These are phyloP conservation scores for Populus simonii DNA, from an alignment of 345 rosid species.

Conservation along the genomic window DNA sequence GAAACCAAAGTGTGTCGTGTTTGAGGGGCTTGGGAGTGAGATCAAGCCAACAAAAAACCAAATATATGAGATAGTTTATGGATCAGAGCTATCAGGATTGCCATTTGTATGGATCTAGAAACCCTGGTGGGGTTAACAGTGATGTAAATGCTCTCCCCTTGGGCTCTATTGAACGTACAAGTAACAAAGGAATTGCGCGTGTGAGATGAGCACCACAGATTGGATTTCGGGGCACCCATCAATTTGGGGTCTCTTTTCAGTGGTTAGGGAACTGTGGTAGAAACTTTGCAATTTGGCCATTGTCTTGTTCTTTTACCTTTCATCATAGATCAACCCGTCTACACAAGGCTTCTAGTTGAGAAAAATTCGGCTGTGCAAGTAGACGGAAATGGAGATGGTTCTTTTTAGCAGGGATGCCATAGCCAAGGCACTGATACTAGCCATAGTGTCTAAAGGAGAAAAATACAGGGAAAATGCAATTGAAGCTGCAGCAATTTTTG, in stretches of 20 bases:
- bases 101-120: slow-evolving; percentile 29
- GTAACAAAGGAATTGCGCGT: slow-evolving; percentile 6
- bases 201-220: slow-evolving; percentile 31
- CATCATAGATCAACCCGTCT: slow-evolving; percentile 20
- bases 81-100: slow-evolving; percentile 24
- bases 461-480: not conserved
- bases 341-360: slow-evolving; percentile 21
- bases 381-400: slow-evolving; percentile 21
- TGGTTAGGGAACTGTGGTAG: slow-evolving; percentile 27
- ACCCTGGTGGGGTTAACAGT: slow-evolving; percentile 19
- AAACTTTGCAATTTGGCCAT: slow-evolving; percentile 21
- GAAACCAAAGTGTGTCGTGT: slow-evolving; percentile 22
- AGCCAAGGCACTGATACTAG: slow-evolving; percentile 18
- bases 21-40: slow-evolving; percentile 31
- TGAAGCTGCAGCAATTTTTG: slow-evolving; percentile 14
- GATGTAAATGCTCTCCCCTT: slow-evolving; percentile 19
- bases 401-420: slow-evolving; percentile 12
- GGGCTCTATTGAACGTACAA: slow-evolving; percentile 4
- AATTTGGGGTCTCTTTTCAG: slow-evolving; percentile 27
- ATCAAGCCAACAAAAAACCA: slow-evolving; percentile 17
- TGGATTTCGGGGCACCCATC: slow-evolving; percentile 22
- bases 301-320: slow-evolving; percentile 20
- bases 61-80: slow-evolving; percentile 26
- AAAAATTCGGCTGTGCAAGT: slow-evolving; percentile 20
- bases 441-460: slow-evolving; percentile 23